A percentile compares a stretch with the other conserved stretches of the same genome.
These are phyloP conservation scores for Cicer arietinum DNA, from an alignment of 306 rosid genomes.

Conservation along the genomic window DNA sequence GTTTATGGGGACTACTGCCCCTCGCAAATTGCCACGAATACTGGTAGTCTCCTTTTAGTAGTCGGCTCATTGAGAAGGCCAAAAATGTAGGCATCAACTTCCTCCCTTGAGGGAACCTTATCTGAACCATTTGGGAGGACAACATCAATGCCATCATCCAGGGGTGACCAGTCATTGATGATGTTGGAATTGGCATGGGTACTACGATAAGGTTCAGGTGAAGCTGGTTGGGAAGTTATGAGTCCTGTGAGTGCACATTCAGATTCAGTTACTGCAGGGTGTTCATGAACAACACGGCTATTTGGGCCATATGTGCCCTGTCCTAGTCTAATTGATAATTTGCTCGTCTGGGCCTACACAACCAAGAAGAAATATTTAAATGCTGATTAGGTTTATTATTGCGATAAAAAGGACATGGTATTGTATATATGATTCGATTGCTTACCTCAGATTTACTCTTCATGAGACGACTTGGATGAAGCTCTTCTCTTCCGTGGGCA, in stretches of 20 bases:
- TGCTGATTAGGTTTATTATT: constrained; percentile 11
- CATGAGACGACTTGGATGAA: constrained; percentile 48
- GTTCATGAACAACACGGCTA: constrained; percentile 41
- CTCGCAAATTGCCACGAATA: constrained; percentile 50
- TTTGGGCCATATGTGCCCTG: constrained; percentile 36
- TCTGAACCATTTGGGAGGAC: constrained; percentile 49
- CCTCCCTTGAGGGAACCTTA: constrained; percentile 53
- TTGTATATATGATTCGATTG: constrained; percentile 23
- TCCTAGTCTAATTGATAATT: constrained; percentile 42
- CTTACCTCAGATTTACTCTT: constrained; percentile 61
- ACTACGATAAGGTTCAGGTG: constrained; percentile 29
- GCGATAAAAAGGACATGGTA: not conserved
- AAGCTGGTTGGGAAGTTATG: constrained; percentile 38
- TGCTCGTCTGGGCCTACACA: constrained; percentile 46
- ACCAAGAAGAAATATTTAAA: constrained; percentile 38
- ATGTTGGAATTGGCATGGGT: constrained; percentile 6
- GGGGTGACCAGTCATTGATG: constrained; percentile 66
- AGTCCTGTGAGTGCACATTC: constrained; percentile 18
- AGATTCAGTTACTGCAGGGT: constrained; percentile 32
- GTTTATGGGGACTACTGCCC: constrained; percentile 19
- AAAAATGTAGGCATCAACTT: constrained; percentile 48
- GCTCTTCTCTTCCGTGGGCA: constrained; percentile 63
- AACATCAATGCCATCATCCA: constrained; percentile 68
- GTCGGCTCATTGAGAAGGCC: constrained; percentile 40
- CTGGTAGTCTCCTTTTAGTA: constrained; percentile 51